Evolutionary conservation across 2,329 filamentous ascomycete genomes (phyloP).

Genomic region (Sordariomycetes sp.): DNA sequence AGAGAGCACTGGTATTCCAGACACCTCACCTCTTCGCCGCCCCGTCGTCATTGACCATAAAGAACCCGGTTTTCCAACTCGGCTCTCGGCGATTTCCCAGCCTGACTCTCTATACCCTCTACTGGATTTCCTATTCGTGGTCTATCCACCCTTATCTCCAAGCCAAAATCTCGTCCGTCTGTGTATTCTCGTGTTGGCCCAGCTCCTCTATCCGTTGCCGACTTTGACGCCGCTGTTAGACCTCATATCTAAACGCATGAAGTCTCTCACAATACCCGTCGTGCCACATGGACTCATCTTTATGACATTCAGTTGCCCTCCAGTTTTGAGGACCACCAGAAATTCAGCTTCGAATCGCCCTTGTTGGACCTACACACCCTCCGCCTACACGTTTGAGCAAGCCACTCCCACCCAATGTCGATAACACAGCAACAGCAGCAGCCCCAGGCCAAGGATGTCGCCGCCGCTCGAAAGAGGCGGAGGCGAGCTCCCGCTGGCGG

Average conservation of each 20-base stretch:
- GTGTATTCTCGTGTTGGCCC: neutral
- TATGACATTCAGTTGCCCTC: neutral
- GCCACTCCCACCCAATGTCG: slow-evolving; percentile 24
- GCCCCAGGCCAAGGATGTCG: slow-evolving; percentile 36
- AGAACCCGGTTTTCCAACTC: neutral
- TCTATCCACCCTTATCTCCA: neutral
- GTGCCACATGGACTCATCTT: neutral
- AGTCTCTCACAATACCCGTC: neutral
- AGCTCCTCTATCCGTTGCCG: neutral
- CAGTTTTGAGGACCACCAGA: neutral
- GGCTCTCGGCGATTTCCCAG: neutral
- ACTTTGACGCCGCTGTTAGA: neutral
- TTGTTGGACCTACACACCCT: neutral
- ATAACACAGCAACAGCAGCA: slow-evolving; percentile 31
- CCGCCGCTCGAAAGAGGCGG: slow-evolving; percentile 58
- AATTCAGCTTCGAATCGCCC: neutral
- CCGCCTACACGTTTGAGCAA: neutral
- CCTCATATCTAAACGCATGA: neutral
- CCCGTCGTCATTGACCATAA: neutral
- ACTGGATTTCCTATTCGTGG: neutral
- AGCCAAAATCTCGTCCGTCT: neutral
- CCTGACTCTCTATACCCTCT: neutral
- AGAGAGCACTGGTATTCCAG: neutral
- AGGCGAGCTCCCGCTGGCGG: slow-evolving; percentile 82
- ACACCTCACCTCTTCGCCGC: neutral